These are phyloP conservation scores for Cyclostephanos tholiformis DNA, from an alignment of 108 stramenopile genomes.

Conservation along the genomic window DNA sequence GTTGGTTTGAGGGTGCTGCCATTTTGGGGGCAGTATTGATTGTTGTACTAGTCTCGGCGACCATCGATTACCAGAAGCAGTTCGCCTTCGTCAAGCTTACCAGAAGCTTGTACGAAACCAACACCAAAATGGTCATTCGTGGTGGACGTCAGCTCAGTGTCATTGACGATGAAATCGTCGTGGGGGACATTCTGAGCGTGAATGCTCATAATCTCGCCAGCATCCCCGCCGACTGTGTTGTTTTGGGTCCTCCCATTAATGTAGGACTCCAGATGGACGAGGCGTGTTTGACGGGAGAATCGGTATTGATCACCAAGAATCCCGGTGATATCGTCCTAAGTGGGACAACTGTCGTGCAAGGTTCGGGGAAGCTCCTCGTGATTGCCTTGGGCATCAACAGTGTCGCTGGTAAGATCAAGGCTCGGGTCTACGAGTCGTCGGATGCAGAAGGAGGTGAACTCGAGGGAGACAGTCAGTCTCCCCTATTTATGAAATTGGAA, in stretches of 20 bases:
- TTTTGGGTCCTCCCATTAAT: constrained; percentile 76
- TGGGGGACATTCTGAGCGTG: constrained; percentile 76
- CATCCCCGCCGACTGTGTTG: constrained; percentile 95
- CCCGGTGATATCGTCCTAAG: too few species aligned
- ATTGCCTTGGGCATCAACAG: constrained; percentile 82
- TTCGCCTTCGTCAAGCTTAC: constrained; percentile 91
- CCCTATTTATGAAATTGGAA: constrained; percentile 87
- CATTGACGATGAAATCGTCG: too few species aligned
- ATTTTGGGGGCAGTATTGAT: constrained; percentile 88
- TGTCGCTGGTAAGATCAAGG: constrained; percentile 86
- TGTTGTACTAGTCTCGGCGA: constrained; percentile 91
- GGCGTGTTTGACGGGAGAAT: constrained; percentile 93
- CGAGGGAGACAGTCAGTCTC: constrained; percentile 72
- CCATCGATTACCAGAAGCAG: constrained; percentile 95
- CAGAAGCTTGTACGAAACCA: too few species aligned
- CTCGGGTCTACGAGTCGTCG: constrained; percentile 75
- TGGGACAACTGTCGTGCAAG: too few species aligned
- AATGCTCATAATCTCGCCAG: constrained; percentile 83
- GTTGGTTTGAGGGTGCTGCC: constrained; percentile 81
- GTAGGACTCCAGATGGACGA: constrained; percentile 92
- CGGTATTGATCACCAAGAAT: constrained; percentile 73
- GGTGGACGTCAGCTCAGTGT: too few species aligned
- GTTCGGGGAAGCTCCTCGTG: too few species aligned
- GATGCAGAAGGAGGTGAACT: constrained; percentile 69
- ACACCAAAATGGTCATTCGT: too few species aligned